Evolutionary conservation across 805 yeast genomes (phyloP), one percentile per base, ranked within the genome.

Genomic region (Candida awuae): DNA sequence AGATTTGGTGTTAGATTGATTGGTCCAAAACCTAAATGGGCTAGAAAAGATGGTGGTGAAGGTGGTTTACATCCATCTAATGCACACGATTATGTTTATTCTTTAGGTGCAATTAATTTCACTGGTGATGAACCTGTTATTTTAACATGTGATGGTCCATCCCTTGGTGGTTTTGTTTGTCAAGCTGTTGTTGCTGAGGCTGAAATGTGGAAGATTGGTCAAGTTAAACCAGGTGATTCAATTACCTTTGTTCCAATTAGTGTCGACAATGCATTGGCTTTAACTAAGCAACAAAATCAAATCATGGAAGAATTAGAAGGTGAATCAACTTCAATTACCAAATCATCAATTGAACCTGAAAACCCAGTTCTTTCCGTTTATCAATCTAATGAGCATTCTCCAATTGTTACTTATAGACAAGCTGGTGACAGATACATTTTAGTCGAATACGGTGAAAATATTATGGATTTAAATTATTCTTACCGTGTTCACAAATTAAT

Each of bases 41-140:
- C 97, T 10, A 77, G 98, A 66, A 59, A 71, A 8, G 95, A 87
- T 58, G 98, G 97, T 64, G 98, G 97, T 44, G 95, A 87, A 53
- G 98, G 92, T 42, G 98, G 98, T 41, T 70, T 90, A 55, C 98
- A 90, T 66, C 98, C 98, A 35, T 87, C 97, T n/a, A 90, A 90
- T 63, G 88, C 95, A 31, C 97, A 90, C 58, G 98, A 90, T 66
- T 92, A 90, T 56, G 97, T 90, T 38, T 90, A 90, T 60, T 86
- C 97, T 1, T 66, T 87, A 38, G 97, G 98, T 52, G 97, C 98
- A 21, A 81, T 90, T 60, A 92, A 92, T 63, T 92, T 92, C 60
- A 92, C 97, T 26, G 98, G 98, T 63, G 97, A 92, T 63, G 97
- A 90, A 62, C 97, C 97, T 1, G 98, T 90, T 25, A 87, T 90